These are phyloP conservation scores for Pestalotiopsis sp. DNA, from an alignment of 2,329 filamentous ascomycete genomes.

Conservation along the genomic window DNA sequence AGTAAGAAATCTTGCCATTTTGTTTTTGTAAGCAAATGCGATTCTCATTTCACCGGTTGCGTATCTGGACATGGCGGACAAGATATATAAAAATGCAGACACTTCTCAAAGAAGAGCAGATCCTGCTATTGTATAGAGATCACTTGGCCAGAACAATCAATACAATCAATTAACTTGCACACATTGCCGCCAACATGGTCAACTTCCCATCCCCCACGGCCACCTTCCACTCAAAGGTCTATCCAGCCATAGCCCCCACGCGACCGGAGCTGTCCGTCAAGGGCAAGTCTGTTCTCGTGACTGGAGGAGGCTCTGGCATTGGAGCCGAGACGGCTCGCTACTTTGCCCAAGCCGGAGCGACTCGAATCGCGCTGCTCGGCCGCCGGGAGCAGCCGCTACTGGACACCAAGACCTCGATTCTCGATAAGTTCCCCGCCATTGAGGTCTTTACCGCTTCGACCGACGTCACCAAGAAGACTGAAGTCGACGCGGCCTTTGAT, in stretches of 20 bases:
- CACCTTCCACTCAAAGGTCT: constrained; percentile 36
- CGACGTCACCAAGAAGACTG: constrained; percentile 32
- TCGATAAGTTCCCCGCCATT: constrained; percentile 35
- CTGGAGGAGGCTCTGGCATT: constrained; percentile 47
- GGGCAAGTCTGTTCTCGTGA: constrained; percentile 43
- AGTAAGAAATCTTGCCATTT: background rate
- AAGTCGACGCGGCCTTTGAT: constrained; percentile 35
- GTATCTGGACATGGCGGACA: background rate
- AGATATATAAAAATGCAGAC: background rate
- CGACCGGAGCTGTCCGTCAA: constrained; percentile 40
- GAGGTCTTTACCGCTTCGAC: constrained; percentile 33
- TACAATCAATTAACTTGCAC: background rate
- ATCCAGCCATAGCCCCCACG: constrained; percentile 39
- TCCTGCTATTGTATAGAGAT: background rate
- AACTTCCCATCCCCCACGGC: constrained; percentile 36
- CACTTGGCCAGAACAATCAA: background rate
- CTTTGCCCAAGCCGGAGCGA: constrained; percentile 47
- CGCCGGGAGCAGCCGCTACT: constrained; percentile 36
- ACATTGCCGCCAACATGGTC: background rate
- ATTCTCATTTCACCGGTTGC: background rate
- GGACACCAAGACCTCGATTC: constrained; percentile 38
- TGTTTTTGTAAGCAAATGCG: background rate
- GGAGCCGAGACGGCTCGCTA: constrained; percentile 41
- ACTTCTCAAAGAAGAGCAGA: background rate
- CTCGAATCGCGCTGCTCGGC: constrained; percentile 45